These are phyloP conservation scores for Xylaria sp. DNA, from an alignment of 2,329 filamentous ascomycete species.

Conservation along the genomic window DNA sequence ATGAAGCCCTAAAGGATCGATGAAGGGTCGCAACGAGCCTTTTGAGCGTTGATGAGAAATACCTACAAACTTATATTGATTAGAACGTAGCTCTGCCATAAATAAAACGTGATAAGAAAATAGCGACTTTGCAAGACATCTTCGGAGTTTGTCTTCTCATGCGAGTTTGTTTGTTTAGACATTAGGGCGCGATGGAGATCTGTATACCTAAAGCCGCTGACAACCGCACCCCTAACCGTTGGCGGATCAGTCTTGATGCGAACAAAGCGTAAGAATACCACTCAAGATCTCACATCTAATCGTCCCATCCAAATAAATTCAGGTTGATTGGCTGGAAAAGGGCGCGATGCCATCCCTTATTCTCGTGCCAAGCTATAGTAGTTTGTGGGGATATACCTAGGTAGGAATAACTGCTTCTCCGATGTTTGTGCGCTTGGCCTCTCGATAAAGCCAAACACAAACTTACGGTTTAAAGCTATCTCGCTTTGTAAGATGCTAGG, in stretches of 20 bases:
- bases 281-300: background rate
- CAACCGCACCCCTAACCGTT: slow-evolving; percentile 24
- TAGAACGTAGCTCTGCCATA: background rate
- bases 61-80: background rate
- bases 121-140: background rate
- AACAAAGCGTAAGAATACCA: slow-evolving; percentile 7
- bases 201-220: slow-evolving; percentile 14
- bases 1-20: background rate
- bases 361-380: too few relatives aligned
- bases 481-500: background rate
- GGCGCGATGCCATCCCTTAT: background rate
- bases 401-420: background rate
- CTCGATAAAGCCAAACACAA: background rate
- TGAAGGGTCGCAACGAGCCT: background rate
- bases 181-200: slow-evolving; percentile 16
- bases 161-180: slow-evolving; percentile 3
- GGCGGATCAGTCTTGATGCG: background rate
- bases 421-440: background rate
- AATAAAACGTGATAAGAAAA: background rate
- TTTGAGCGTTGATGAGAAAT: background rate
- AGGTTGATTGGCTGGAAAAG: background rate
- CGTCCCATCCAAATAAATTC: background rate
- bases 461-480: background rate
- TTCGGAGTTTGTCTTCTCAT: background rate
- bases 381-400: background rate